Conservation (phyloP, 352 stramenopile species). For the Phytophthora crassamura region DNA sequence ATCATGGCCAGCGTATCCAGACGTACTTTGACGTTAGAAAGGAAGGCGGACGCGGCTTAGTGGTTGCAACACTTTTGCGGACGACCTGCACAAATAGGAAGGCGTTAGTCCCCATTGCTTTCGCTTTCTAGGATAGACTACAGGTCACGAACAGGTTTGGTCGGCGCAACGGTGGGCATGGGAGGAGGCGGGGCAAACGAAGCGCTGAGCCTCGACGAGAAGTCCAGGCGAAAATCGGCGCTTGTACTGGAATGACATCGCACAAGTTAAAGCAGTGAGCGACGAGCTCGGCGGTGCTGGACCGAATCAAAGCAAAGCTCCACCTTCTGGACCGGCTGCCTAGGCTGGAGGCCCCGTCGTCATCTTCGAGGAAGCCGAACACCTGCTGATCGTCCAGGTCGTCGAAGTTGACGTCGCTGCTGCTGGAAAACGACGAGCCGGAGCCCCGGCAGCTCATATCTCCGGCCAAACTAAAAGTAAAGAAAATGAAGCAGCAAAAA, state of each 20-base stretch:
- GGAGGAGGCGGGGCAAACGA: constrained; percentile 16
- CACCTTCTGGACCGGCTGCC: constrained; percentile 36
- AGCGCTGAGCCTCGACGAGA: constrained; percentile 51
- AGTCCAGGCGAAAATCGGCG: constrained; percentile 61
- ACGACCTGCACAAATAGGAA: constrained; percentile 11
- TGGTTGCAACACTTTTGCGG: constrained; percentile 21
- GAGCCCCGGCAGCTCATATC: constrained; percentile 44
- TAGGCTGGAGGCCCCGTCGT: constrained; percentile 26
- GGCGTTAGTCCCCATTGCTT: not conserved
- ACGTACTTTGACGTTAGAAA: constrained; percentile 25
- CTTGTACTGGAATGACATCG: constrained; percentile 19
- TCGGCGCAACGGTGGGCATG: constrained; percentile 8
- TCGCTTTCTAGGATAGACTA: not conserved
- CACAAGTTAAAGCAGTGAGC: not conserved
- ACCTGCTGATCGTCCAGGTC: constrained; percentile 66
- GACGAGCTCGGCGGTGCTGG: not conserved
- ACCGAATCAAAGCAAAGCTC: not conserved
- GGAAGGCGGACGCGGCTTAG: constrained; percentile 36
- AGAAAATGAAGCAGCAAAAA: constrained; percentile 3
- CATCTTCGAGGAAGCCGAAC: constrained; percentile 62
- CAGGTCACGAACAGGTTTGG: constrained; percentile 27
- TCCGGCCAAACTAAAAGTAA: not conserved
- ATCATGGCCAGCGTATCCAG: not conserved
- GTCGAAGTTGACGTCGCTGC: constrained; percentile 69
- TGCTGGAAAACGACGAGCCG: constrained; percentile 52